These are phyloP conservation scores for Linaria vulgaris DNA, from an alignment of 257 asterid genomes.

Conservation along the genomic window DNA sequence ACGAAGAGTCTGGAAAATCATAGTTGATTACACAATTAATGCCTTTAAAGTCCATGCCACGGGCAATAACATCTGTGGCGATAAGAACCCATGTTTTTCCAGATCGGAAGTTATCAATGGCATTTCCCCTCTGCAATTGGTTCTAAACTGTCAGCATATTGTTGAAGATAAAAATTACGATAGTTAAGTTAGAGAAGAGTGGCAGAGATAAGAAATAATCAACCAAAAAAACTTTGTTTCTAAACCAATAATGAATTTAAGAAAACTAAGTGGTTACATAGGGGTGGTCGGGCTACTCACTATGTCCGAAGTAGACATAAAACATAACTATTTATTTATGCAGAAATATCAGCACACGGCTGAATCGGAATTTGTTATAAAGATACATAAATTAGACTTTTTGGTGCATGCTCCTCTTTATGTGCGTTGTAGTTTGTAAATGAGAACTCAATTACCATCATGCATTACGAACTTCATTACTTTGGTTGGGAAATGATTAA, in stretches of 20 bases:
- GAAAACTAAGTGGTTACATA: too few relatives aligned
- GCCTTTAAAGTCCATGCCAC: slow-evolving; percentile 99
- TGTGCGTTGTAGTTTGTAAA: not conserved
- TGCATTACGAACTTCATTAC: too few relatives aligned
- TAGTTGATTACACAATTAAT: slow-evolving; percentile 82
- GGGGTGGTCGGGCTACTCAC: too few relatives aligned
- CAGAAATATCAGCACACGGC: not conserved
- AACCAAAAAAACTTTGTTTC: too few relatives aligned
- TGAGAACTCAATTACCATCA: not conserved
- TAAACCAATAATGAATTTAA: too few relatives aligned
- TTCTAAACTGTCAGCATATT: not conserved
- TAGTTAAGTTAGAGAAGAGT: too few relatives aligned
- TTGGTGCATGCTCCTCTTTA: not conserved
- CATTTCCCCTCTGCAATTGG: slow-evolving; percentile 63
- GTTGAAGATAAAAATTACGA: not conserved
- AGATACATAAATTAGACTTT: not conserved
- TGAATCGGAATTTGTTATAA: not conserved
- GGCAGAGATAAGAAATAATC: not conserved
- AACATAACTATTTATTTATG: not conserved
- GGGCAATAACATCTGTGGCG: slow-evolving; percentile 90
- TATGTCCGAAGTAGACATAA: not conserved
- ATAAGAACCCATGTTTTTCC: slow-evolving; percentile 95
- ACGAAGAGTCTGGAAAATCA: slow-evolving; percentile 83
- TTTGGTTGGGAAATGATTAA: not conserved
- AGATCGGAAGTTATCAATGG: slow-evolving; percentile 75